phyloP scores from a whole-genome alignment of 352 stramenopile species.

The Thalassiosira livingstoniorum region DNA sequence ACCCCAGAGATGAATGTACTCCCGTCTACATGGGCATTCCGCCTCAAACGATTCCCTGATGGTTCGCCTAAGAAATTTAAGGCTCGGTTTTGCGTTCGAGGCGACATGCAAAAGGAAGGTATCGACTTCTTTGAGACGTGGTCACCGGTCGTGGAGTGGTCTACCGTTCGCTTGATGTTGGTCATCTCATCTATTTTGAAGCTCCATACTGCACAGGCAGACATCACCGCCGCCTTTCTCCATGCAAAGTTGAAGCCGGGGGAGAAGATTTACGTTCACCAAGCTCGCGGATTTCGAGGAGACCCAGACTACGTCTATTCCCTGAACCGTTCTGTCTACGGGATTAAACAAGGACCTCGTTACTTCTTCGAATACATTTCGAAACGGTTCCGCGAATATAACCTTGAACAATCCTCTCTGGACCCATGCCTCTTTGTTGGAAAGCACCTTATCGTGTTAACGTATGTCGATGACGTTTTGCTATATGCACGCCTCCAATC shows the following conservation, averaged over 20 bases:
- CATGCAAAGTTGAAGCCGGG: slow-evolving; percentile 17
- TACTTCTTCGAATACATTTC: slow-evolving; percentile 21
- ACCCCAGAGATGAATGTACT: slow-evolving; percentile 35
- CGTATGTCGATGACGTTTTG: slow-evolving; percentile 64
- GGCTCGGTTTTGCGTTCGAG: not conserved
- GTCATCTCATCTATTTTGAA: not conserved
- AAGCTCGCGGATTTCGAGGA: slow-evolving; percentile 35
- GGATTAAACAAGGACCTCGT: slow-evolving; percentile 13
- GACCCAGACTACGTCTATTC: slow-evolving; percentile 23
- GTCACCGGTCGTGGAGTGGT: slow-evolving; percentile 54
- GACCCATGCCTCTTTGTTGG: slow-evolving; percentile 65
- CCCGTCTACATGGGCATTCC: slow-evolving; percentile 43
- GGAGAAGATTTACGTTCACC: slow-evolving; percentile 38
- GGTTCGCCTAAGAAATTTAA: not conserved
- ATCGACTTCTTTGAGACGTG: slow-evolving; percentile 47
- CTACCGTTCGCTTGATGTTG: slow-evolving; percentile 26
- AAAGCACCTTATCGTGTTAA: slow-evolving; percentile 42
- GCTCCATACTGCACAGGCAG: not conserved
- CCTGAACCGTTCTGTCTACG: slow-evolving; percentile 58
- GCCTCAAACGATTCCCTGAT: not conserved
- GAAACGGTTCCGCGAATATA: not conserved
- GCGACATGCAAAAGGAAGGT: not conserved
- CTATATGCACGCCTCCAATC: slow-evolving; percentile 29
- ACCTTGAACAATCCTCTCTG: slow-evolving; percentile 12
- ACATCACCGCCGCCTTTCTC: slow-evolving; percentile 31